Conservation (phyloP, 129 eudicot species). For the Heracleum sosnowskyi region DNA sequence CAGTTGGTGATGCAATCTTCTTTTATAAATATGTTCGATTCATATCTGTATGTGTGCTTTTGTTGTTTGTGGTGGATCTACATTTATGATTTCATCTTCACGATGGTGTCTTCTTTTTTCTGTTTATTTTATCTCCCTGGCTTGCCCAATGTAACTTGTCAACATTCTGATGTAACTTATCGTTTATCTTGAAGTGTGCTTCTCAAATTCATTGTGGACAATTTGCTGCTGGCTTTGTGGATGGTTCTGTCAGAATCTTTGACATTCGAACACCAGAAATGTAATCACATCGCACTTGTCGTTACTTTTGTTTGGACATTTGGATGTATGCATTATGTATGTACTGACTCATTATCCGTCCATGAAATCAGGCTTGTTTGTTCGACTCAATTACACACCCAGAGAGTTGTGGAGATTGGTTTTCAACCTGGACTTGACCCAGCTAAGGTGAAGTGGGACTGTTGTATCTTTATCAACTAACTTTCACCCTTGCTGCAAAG, state of each 20-base stretch:
- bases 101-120: background rate
- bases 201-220: constrained; percentile 92
- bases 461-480: background rate
- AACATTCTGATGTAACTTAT: background rate
- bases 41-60: background rate
- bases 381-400: constrained; percentile 61
- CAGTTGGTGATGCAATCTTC: background rate
- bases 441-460: constrained; percentile 46
- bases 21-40: too few relatives aligned
- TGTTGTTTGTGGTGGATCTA: background rate
- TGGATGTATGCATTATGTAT: background rate
- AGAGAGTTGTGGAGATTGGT: constrained; percentile 73
- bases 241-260: constrained; percentile 81
- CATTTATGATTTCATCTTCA: background rate
- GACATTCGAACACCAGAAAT: constrained; percentile 87
- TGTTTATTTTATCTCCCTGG: background rate
- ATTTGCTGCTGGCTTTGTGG: constrained; percentile 84
- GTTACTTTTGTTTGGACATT: background rate
- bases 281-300: constrained; percentile 26
- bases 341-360: background rate
- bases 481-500: background rate
- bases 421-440: constrained; percentile 98
- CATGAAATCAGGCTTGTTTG: constrained; percentile 58
- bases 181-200: constrained; percentile 48
- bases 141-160: background rate